phyloP scores from a whole-genome alignment of 2,329 filamentous ascomycete genomes.

The Penicillium expansum region DNA sequence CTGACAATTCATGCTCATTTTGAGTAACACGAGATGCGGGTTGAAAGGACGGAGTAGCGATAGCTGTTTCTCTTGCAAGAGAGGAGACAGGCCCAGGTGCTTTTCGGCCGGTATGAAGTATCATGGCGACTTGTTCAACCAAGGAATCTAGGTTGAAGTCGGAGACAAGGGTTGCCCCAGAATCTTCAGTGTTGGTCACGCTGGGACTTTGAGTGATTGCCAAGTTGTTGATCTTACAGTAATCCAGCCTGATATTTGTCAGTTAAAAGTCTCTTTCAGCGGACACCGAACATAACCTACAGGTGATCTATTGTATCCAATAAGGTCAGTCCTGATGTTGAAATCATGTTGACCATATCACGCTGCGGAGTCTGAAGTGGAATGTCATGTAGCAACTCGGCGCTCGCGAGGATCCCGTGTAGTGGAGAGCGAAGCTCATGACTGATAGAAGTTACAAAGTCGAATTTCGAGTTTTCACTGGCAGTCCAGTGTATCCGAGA shows the following conservation, averaged over 20 bases:
- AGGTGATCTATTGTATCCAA: conserved; percentile 48
- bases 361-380: conserved; percentile 40
- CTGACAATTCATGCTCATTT: conserved; percentile 20
- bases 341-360: conserved; percentile 49
- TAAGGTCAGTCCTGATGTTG: conserved; percentile 51
- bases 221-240: conserved; percentile 38
- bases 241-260: conserved; percentile 28
- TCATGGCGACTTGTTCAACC: conserved; percentile 31
- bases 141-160: conserved; percentile 34
- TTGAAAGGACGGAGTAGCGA: background rate
- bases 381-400: conserved; percentile 51
- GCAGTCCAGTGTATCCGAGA: conserved; percentile 33
- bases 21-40: background rate
- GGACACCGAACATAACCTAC: conserved; percentile 14
- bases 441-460: conserved; percentile 53
- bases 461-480: conserved; percentile 49
- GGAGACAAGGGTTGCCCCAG: conserved; percentile 25
- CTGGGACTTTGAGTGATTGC: background rate
- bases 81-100: conserved; percentile 12
- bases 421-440: conserved; percentile 52
- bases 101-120: conserved; percentile 30
- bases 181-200: conserved; percentile 9
- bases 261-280: background rate
- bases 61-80: conserved; percentile 10
- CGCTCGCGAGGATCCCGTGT: conserved; percentile 50